Percentiles rank a stretch among this genome's conserved stretches.
These are phyloP conservation scores for Globisporangium orthogonon DNA, from an alignment of 352 stramenopile genomes.

Conservation along the genomic window DNA sequence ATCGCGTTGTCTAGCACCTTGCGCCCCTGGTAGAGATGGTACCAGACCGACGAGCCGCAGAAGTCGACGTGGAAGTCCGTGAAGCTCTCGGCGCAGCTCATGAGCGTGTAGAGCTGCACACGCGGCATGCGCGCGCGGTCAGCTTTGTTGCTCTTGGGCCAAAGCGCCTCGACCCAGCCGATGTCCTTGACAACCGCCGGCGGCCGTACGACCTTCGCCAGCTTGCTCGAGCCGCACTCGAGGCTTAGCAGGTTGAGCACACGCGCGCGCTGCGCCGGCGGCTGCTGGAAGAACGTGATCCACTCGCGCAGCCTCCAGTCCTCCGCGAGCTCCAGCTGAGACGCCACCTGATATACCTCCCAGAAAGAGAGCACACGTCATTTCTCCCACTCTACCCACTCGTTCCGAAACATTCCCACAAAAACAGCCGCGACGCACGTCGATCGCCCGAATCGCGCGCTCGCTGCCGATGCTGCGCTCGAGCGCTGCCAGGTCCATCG, in stretches of 20 bases:
- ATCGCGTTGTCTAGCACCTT: no score
- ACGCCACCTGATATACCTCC: constrained; percentile 13
- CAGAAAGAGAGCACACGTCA: background rate
- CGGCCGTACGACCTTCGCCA: constrained; percentile 19
- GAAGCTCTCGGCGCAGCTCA: constrained; percentile 35
- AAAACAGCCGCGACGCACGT: constrained; percentile 13
- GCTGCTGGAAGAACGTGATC: constrained; percentile 27
- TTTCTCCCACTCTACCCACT: background rate
- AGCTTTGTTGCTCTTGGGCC: constrained; percentile 12
- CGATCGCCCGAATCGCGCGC: constrained; percentile 22
- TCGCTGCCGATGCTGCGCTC: constrained; percentile 19
- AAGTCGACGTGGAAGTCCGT: constrained; percentile 41
- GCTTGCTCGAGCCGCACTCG: constrained; percentile 28
- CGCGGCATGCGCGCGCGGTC: constrained; percentile 15
- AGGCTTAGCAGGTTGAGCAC: constrained; percentile 34
- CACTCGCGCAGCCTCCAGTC: constrained; percentile 27
- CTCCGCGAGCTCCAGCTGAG: constrained; percentile 24
- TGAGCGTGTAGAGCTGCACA: constrained; percentile 34
- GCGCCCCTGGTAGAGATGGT: constrained; percentile 30
- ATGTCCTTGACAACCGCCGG: constrained; percentile 32
- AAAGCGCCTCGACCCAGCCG: constrained; percentile 36
- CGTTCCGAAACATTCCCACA: no score
- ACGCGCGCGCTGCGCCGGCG: constrained; percentile 10
- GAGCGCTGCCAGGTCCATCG: constrained; percentile 16
- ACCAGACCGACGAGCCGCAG: constrained; percentile 40